Conservation (phyloP, 208 protist genomes). For the Wallacemonas sp. region DNA sequence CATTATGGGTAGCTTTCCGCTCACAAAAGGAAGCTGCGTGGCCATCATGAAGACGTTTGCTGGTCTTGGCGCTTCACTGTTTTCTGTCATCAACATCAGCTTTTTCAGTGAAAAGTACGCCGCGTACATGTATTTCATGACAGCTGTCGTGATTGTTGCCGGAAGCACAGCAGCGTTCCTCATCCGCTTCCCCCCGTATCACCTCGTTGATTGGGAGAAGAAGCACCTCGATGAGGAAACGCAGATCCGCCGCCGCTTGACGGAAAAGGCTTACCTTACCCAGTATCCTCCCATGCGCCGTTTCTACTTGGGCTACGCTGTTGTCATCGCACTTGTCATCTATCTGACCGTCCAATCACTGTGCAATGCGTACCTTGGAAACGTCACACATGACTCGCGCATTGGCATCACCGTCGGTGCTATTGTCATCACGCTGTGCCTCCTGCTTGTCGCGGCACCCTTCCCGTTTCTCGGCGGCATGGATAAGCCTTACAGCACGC, state of each 20-base stretch:
- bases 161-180: slow-evolving; percentile 22
- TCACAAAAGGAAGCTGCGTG: slow-evolving; percentile 37
- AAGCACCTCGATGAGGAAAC: slow-evolving; percentile 18
- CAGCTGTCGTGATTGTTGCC: slow-evolving; percentile 15
- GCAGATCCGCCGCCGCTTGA: slow-evolving; percentile 34
- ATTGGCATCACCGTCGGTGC: slow-evolving; percentile 30
- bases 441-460: slow-evolving; percentile 24
- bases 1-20: slow-evolving; percentile 50
- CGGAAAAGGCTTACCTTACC: slow-evolving; percentile 52
- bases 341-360: slow-evolving; percentile 54
- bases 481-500: slow-evolving; percentile 27
- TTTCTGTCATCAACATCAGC: slow-evolving; percentile 45
- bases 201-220: slow-evolving; percentile 29
- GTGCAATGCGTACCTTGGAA: slow-evolving; percentile 32
- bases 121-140: slow-evolving; percentile 60
- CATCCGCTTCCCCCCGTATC: slow-evolving; percentile 50
- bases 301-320: slow-evolving; percentile 37
- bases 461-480: slow-evolving; percentile 46
- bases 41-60: slow-evolving; percentile 50
- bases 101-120: slow-evolving; percentile 37
- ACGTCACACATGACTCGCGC: slow-evolving; percentile 18
- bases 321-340: slow-evolving; percentile 34
- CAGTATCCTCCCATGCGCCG: slow-evolving; percentile 43
- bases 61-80: slow-evolving; percentile 41
- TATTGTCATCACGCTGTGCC: slow-evolving; percentile 25